Percentiles rank a stretch among this genome's conserved stretches.
Evolutionary conservation across 2,329 filamentous ascomycete genomes (phyloP).

Genomic region (Clarireedia homoeocarpa): DNA sequence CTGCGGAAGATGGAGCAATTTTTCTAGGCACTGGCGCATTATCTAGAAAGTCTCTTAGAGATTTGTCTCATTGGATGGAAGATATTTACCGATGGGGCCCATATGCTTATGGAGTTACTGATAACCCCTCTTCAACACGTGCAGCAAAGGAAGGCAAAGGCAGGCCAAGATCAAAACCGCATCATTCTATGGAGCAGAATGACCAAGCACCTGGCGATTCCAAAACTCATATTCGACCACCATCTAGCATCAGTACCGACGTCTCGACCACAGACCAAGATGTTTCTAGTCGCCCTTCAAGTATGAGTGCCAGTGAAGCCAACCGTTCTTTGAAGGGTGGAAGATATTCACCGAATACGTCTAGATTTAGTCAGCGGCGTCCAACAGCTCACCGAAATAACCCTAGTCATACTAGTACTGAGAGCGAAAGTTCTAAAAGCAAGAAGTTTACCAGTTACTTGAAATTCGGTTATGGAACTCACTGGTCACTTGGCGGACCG

Average conservation of each 20-base stretch:
- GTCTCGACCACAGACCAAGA: neutral
- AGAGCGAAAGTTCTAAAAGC: slow-evolving; percentile 18
- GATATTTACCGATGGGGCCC: slow-evolving; percentile 79
- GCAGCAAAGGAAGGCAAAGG: slow-evolving; percentile 28
- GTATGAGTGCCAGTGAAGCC: neutral
- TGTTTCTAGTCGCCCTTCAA: neutral
- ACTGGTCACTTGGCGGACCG: slow-evolving; percentile 45
- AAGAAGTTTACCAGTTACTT: slow-evolving; percentile 53
- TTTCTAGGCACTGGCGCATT: slow-evolving; percentile 76
- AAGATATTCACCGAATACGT: neutral
- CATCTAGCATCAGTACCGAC: slow-evolving; percentile 1
- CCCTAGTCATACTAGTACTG: slow-evolving; percentile 14
- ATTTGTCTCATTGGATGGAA: slow-evolving; percentile 80
- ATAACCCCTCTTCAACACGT: slow-evolving; percentile 65
- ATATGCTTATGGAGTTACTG: slow-evolving; percentile 74
- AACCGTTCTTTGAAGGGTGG: neutral
- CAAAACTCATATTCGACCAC: neutral
- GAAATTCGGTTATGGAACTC: slow-evolving; percentile 60
- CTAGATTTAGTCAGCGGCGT: neutral
- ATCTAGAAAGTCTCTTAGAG: slow-evolving; percentile 60
- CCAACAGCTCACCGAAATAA: slow-evolving; percentile 12
- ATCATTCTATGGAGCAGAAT: neutral
- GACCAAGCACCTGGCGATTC: neutral
- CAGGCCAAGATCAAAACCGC: slow-evolving; percentile 1
- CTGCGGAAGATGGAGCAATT: slow-evolving; percentile 71